phyloP scores from a whole-genome alignment of 1,284 basidiomycete genomes.

The Ustilago loliicola region DNA sequence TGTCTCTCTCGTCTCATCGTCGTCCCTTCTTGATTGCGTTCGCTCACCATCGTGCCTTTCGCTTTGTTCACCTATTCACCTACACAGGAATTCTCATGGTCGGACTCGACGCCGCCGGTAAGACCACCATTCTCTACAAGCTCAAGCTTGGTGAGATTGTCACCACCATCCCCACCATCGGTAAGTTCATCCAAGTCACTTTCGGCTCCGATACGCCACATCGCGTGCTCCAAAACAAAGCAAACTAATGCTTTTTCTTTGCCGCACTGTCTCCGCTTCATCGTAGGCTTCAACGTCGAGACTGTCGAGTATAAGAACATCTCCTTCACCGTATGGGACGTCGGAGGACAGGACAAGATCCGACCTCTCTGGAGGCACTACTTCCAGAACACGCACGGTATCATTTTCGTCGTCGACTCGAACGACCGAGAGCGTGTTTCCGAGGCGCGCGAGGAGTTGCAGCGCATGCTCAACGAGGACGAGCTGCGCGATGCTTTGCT shows the following conservation, averaged over 20 bases:
- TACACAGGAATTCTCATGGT: conserved; percentile 76
- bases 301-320: conserved; percentile 99
- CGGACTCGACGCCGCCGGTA: conserved; percentile 94
- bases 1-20: not conserved
- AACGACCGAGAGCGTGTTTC: conserved; percentile 99
- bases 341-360: conserved; percentile 80
- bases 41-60: conserved; percentile 3
- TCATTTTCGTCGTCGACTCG: conserved; percentile 99
- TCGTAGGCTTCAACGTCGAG: conserved; percentile 83
- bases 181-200: conserved; percentile 31
- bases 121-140: conserved; percentile 91
- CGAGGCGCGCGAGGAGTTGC: conserved; percentile 98
- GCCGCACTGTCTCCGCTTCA: too few species aligned
- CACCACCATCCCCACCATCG: conserved; percentile 98
- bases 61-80: not conserved
- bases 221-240: not conserved
- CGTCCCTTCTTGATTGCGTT: not conserved
- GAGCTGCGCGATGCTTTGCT: conserved; percentile 98
- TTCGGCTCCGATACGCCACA: not conserved
- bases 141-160: conserved; percentile 99
- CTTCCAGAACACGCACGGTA: conserved; percentile 99
- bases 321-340: conserved; percentile 99
- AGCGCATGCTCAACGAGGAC: conserved; percentile 99
- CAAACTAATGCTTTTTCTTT: not conserved
- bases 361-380: conserved; percentile 99